phyloP scores from a whole-genome alignment of 192 early-diverging fungal genomes.

The Entomortierella parvispora region DNA sequence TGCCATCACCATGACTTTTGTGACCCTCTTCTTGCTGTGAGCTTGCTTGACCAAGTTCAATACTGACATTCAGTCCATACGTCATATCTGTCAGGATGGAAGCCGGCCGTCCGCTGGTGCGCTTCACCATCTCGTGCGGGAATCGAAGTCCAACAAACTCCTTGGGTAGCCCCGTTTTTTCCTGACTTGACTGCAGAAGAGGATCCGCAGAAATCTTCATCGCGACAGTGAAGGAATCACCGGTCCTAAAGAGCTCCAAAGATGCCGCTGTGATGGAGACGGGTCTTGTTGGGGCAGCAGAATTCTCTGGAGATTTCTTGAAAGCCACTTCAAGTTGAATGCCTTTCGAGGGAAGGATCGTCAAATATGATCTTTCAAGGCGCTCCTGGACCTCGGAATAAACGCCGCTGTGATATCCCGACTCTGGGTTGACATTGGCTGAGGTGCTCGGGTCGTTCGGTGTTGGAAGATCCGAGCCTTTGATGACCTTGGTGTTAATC shows the following conservation, averaged over 20 bases:
- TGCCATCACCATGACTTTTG: constrained; percentile 8
- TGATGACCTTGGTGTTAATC: constrained; percentile 18
- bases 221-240: constrained; percentile 33
- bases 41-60: constrained; percentile 12
- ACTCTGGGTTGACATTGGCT: constrained; percentile 24
- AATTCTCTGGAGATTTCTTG: constrained; percentile 12
- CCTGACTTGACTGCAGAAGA: neutral
- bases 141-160: constrained; percentile 33
- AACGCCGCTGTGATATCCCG: constrained; percentile 29
- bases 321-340: constrained; percentile 16
- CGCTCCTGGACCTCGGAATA: constrained; percentile 31
- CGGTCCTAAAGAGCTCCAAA: constrained; percentile 27
- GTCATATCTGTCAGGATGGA: constrained; percentile 37
- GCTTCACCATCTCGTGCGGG: constrained; percentile 36
- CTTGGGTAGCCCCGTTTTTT: constrained; percentile 9
- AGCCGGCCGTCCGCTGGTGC: constrained; percentile 16
- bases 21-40: neutral
- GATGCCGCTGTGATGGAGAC: neutral
- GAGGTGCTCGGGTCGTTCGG: neutral
- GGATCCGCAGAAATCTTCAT: constrained; percentile 1
- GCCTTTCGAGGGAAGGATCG: constrained; percentile 11
- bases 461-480: neutral
- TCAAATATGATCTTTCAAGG: constrained; percentile 18
- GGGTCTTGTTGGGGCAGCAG: neutral
- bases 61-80: constrained; percentile 5